A percentile compares a stretch with the other conserved stretches of the same genome.
phyloP scores from a whole-genome alignment of 2,329 filamentous ascomycete species.

The Pseudofabraea citricarpa region DNA sequence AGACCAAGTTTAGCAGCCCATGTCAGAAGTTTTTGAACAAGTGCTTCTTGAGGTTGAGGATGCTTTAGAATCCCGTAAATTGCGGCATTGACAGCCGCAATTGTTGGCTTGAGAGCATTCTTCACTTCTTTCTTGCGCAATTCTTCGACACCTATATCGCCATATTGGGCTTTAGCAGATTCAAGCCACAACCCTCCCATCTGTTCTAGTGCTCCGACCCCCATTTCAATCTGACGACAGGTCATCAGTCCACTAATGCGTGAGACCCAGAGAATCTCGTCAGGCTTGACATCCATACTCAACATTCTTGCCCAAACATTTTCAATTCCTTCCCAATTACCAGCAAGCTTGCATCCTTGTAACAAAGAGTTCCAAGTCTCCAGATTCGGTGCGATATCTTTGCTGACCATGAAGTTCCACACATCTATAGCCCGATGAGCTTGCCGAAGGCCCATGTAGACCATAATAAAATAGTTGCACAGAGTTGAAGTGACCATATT shows the following conservation, averaged over 20 bases:
- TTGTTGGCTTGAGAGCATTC: constrained; percentile 51
- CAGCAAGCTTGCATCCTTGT: constrained; percentile 58
- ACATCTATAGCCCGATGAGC: constrained; percentile 42
- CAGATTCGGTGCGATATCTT: constrained; percentile 53
- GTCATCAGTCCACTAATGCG: constrained; percentile 63
- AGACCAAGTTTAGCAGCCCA: constrained; percentile 40
- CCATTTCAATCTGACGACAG: constrained; percentile 46
- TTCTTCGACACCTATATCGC: constrained; percentile 13
- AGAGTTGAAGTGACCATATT: constrained; percentile 21
- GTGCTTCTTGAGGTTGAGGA: constrained; percentile 37
- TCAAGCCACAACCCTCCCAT: constrained; percentile 57
- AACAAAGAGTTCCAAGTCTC: constrained; percentile 72
- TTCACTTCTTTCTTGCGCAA: constrained; percentile 23
- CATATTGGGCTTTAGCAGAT: constrained; percentile 15
- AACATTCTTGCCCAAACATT: constrained; percentile 64
- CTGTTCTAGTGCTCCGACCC: constrained; percentile 59
- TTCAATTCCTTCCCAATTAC: constrained; percentile 55
- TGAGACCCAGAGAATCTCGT: constrained; percentile 64
- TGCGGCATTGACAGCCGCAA: constrained; percentile 65
- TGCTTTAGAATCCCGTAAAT: constrained; percentile 53
- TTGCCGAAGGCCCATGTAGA: constrained; percentile 39
- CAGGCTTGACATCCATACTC: constrained; percentile 52
- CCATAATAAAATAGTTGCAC: constrained; percentile 40
- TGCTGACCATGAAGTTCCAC: constrained; percentile 50
- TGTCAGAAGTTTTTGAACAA: constrained; percentile 48